A percentile compares a stretch with the other conserved stretches of the same genome.
These are phyloP conservation scores for Backusella mclennaniae DNA, from an alignment of 192 early-diverging fungal genomes.

Conservation along the genomic window DNA sequence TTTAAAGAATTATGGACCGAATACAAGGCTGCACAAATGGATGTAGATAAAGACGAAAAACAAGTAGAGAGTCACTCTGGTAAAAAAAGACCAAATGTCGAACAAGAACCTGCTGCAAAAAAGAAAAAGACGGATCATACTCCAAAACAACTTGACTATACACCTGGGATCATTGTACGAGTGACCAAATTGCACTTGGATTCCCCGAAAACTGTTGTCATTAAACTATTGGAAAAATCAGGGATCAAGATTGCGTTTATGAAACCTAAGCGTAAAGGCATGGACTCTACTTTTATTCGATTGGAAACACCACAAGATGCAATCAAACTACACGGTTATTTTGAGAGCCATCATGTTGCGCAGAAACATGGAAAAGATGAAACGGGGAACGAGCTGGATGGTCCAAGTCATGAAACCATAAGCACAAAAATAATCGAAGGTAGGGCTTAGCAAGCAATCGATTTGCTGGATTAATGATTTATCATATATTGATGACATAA, in stretches of 20 bases:
- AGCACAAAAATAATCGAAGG: neutral
- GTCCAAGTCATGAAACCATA: neutral
- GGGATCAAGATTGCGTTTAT: neutral
- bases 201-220: conserved; percentile 1
- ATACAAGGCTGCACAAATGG: neutral
- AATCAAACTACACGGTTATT: conserved; percentile 6
- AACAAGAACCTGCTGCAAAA: neutral
- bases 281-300: conserved; percentile 18
- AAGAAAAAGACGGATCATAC: neutral
- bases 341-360: neutral
- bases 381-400: neutral
- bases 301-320: conserved; percentile 19
- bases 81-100: neutral
- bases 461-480: too few species aligned
- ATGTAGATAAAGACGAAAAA: neutral
- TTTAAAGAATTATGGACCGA: neutral
- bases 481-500: neutral
- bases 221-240: neutral
- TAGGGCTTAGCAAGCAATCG: neutral
- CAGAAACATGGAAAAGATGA: conserved; percentile 9
- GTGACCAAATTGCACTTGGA: conserved; percentile 18
- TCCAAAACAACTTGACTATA: neutral
- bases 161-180: neutral
- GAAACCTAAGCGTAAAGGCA: neutral
- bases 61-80: neutral